phyloP scores from a whole-genome alignment of 225 moss, liverwort and hornwort species.

The Physcomitrellopsis africana region DNA sequence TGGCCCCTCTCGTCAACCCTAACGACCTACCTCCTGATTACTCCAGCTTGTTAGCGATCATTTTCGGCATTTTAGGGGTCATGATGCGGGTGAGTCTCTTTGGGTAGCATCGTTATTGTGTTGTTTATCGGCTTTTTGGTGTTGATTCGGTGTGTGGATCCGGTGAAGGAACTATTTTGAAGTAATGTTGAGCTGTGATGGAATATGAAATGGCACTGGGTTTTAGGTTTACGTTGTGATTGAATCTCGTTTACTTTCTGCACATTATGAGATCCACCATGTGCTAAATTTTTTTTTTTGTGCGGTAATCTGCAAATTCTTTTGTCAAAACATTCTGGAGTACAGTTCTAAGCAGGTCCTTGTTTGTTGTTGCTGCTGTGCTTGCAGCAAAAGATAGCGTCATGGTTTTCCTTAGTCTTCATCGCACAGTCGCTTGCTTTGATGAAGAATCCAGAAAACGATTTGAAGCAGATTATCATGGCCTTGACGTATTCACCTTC shows the following conservation, averaged over 20 bases:
- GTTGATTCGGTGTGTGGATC: neutral
- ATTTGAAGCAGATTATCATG: conserved; percentile 95
- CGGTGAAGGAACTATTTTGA: neutral
- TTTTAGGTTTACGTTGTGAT: conserved; percentile 17
- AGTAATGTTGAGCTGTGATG: neutral
- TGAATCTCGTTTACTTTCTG: neutral
- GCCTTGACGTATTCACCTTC: conserved; percentile 63
- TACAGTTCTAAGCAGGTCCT: conserved; percentile 19
- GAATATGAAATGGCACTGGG: neutral
- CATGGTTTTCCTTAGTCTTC: conserved; percentile 89
- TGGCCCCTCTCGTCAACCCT: conserved; percentile 49
- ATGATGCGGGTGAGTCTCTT: conserved; percentile 70
- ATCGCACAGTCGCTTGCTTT: conserved; percentile 79
- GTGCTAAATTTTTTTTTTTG: no score
- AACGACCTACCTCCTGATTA: conserved; percentile 89
- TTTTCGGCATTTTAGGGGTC: conserved; percentile 81
- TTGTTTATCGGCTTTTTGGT: neutral
- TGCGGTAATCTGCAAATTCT: no score
- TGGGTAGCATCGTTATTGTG: neutral
- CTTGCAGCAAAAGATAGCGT: conserved; percentile 71
- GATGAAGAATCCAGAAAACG: conserved; percentile 89
- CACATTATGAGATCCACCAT: no score
- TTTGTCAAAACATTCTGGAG: no score
- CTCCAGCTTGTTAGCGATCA: conserved; percentile 78
- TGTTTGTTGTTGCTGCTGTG: conserved; percentile 25